Evolutionary conservation across 768 basidiomycete species (phyloP).

Genomic region (Termitomyces sp.): DNA sequence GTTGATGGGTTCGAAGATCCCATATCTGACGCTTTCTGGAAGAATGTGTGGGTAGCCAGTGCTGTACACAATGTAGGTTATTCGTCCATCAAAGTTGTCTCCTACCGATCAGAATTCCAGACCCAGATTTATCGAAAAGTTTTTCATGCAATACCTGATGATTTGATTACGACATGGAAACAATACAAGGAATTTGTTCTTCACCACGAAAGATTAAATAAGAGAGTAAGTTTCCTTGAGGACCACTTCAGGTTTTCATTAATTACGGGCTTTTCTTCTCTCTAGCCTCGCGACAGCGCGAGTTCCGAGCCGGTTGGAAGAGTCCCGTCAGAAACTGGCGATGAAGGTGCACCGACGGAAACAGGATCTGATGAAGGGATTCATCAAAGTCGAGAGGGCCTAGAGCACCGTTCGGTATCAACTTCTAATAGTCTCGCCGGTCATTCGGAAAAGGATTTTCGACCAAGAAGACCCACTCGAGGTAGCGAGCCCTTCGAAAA

Average conservation of each 20-base stretch:
- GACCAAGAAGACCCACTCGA: slow-evolving; percentile 32
- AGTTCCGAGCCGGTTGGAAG: slow-evolving; percentile 43
- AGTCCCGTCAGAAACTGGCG: slow-evolving; percentile 53
- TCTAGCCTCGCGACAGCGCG: slow-evolving; percentile 37
- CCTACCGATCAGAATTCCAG: slow-evolving; percentile 30
- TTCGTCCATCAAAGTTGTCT: slow-evolving; percentile 2
- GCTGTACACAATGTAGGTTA: slow-evolving; percentile 82
- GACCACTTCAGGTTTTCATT: not conserved
- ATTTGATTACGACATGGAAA: slow-evolving; percentile 91
- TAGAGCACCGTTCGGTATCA: slow-evolving; percentile 22
- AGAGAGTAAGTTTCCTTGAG: slow-evolving; percentile 41
- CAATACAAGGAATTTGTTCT: slow-evolving; percentile 83
- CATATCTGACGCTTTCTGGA: slow-evolving; percentile 83
- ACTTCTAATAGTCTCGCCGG: slow-evolving; percentile 16
- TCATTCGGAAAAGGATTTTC: slow-evolving; percentile 30
- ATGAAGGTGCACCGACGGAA: slow-evolving; percentile 29
- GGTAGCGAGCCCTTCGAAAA: slow-evolving; percentile 72
- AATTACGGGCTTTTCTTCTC: not conserved
- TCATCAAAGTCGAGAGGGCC: slow-evolving; percentile 23
- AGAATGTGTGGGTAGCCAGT: slow-evolving; percentile 80
- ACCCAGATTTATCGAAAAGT: slow-evolving; percentile 96
- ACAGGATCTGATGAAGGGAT: slow-evolving; percentile 18
- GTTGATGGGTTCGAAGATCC: slow-evolving; percentile 86
- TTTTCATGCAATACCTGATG: slow-evolving; percentile 91
- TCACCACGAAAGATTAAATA: slow-evolving; percentile 70